A percentile compares a stretch with the other conserved stretches of the same genome.
These are phyloP conservation scores for Vanilla planifolia DNA, from an alignment of 106 monocot species.

Conservation along the genomic window DNA sequence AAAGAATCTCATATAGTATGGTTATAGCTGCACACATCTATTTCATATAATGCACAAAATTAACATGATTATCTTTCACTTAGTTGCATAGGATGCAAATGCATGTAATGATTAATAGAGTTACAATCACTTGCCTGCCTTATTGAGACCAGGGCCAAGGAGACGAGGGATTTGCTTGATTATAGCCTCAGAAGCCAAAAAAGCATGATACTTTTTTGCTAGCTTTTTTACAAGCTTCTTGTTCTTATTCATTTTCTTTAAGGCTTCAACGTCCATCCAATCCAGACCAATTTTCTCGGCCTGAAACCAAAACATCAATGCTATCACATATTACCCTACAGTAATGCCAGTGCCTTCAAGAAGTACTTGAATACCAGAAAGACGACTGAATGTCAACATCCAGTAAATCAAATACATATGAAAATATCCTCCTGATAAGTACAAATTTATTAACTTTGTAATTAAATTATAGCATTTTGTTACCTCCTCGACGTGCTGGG, in stretches of 20 bases:
- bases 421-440: neutral
- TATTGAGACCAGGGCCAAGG: conserved; percentile 32
- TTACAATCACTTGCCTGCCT: conserved; percentile 21
- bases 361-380: no score
- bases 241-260: conserved; percentile 34
- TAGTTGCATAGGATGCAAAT: no score
- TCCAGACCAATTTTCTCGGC: conserved; percentile 28
- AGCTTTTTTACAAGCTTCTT: conserved; percentile 34
- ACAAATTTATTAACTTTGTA: neutral
- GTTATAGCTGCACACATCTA: no score
- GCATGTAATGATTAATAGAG: no score
- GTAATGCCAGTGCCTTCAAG: neutral
- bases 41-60: no score
- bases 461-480: neutral
- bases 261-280: conserved; percentile 24
- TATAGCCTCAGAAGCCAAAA: conserved; percentile 18
- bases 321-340: neutral
- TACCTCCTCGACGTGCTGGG: conserved; percentile 33
- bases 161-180: conserved; percentile 33
- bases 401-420: neutral
- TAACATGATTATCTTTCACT: no score
- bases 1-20: no score
- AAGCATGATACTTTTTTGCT: conserved; percentile 26
- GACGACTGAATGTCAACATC: no score
- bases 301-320: conserved; percentile 4